A percentile compares a stretch with the other conserved stretches of the same genome.
These are phyloP conservation scores for Paecilomyces formosus DNA, from an alignment of 2,329 filamentous ascomycete species.

Conservation along the genomic window DNA sequence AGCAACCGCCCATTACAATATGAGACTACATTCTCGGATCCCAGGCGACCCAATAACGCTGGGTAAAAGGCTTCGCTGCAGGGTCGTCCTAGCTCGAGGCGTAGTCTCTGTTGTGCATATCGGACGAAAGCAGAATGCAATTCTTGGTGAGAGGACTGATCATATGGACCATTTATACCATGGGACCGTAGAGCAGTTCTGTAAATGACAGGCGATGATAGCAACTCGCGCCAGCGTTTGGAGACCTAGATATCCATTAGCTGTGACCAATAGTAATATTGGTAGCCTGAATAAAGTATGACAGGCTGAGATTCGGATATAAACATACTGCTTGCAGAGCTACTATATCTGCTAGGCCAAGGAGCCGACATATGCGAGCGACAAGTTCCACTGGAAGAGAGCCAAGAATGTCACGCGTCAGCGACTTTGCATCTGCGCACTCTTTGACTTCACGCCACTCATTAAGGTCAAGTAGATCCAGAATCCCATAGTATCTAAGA, in stretches of 20 bases:
- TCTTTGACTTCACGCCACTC: slow-evolving; percentile 25
- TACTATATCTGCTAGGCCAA: slow-evolving; percentile 21
- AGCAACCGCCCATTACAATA: slow-evolving; percentile 13
- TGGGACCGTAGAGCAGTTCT: slow-evolving; percentile 10
- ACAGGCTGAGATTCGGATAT: not conserved
- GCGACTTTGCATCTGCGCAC: slow-evolving; percentile 11
- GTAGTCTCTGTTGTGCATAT: slow-evolving; percentile 15
- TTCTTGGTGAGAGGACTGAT: not conserved
- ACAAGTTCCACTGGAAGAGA: slow-evolving; percentile 26
- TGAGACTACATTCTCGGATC: slow-evolving; percentile 6
- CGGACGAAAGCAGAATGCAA: slow-evolving; percentile 6
- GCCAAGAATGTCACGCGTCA: slow-evolving; percentile 26
- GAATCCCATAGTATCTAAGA: slow-evolving; percentile 19
- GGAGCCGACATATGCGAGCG: slow-evolving; percentile 15
- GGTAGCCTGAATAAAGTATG: not conserved
- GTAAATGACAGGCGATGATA: slow-evolving; percentile 19
- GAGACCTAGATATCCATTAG: slow-evolving; percentile 20
- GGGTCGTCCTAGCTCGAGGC: slow-evolving; percentile 17
- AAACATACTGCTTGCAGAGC: slow-evolving; percentile 19
- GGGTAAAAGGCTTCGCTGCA: slow-evolving; percentile 3
- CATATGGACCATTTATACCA: not conserved
- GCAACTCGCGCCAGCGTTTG: slow-evolving; percentile 20
- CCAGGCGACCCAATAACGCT: not conserved
- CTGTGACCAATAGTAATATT: not conserved
- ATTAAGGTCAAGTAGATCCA: slow-evolving; percentile 16